Conservation (phyloP, 768 basidiomycete genomes). For the Rhizopogon sp. region DNA sequence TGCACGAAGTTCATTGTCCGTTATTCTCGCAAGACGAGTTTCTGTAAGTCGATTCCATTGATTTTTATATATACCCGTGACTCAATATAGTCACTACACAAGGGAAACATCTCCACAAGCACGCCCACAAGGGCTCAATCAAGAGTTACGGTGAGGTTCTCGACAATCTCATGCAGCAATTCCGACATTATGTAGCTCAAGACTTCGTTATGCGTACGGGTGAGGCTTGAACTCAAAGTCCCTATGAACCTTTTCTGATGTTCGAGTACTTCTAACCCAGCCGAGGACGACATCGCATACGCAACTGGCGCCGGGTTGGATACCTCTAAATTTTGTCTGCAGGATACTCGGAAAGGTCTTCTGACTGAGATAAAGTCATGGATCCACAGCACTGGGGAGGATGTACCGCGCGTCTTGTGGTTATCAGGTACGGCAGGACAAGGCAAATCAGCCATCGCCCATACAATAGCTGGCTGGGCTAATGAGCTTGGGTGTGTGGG, state of each 20-base stretch:
- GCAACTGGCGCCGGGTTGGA: not conserved
- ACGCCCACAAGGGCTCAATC: too few relatives aligned
- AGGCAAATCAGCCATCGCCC: constrained; percentile 16
- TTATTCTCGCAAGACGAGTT: not conserved
- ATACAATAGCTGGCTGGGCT: constrained; percentile 10
- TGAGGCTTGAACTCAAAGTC: too few relatives aligned
- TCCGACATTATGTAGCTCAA: too few relatives aligned
- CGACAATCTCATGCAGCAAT: too few relatives aligned
- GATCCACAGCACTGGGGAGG: constrained; percentile 1
- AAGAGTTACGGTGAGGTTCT: too few relatives aligned
- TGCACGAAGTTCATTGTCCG: constrained; percentile 1
- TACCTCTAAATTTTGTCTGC: constrained; percentile 5
- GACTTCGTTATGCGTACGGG: too few relatives aligned
- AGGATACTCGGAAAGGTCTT: constrained; percentile 8
- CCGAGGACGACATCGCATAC: not conserved
- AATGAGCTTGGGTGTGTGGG: constrained; percentile 7
- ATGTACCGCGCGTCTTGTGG: constrained; percentile 4
- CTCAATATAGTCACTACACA: too few relatives aligned
- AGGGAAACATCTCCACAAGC: too few relatives aligned
- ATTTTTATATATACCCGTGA: too few relatives aligned
- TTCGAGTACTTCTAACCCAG: too few relatives aligned
- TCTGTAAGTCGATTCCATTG: too few relatives aligned
- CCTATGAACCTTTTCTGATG: too few relatives aligned
- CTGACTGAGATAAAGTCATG: constrained; percentile 12
- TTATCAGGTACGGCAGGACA: constrained; percentile 10